Evolutionary conservation across 2,329 filamentous ascomycete genomes (phyloP), one percentile per base, ranked within the genome.

Genomic region (Aspergillus sp.): DNA sequence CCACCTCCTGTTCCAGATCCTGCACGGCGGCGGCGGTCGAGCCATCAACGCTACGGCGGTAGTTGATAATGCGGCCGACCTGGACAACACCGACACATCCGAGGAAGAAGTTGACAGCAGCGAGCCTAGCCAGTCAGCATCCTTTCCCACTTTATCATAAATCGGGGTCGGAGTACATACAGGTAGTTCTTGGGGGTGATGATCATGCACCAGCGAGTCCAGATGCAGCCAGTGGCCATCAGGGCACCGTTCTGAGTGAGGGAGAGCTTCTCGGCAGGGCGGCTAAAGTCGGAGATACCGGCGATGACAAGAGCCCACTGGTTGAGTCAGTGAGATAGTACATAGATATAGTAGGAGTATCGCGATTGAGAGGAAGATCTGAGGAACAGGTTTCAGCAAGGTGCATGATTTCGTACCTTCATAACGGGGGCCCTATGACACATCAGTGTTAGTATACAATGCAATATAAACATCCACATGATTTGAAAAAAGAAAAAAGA

Each of bases 141-240:
- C 10, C 25, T 8, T 30, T 17, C 17, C 28, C 28, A 9, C 13
- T 4, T 12, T 15, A 9, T 49, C 12, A 17, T 9, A 23, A 49
- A 5, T 12, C 19, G 13, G 5, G 39, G 13, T n/a, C 6, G 21
- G 8, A 45, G 13, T 3, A 21, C 88, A 51, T 81, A 92, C 89
- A 97, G 89, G 73, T 92, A 81, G 84, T 99, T 99, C 80, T 88
- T 88, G 60, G 95, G 95, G 79, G 88, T 92, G 81, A 99, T 99
- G 78, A 99, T 90, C 75, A 98, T 85, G 84, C 95, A 99, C 95
- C 95, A 99, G 68, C 95, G 87, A 49, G 95, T 99, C 95, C 95
- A 99, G 85, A 99, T 99, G 67, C 90, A 80, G 68, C 95, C 95
- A 9, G 95, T 99, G 70, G 88, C 88, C 74, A 91, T 95, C 69